A percentile compares a stretch with the other conserved stretches of the same genome.
Conservation (phyloP, 352 stramenopile species). For the Elongisporangium anandrum region DNA sequence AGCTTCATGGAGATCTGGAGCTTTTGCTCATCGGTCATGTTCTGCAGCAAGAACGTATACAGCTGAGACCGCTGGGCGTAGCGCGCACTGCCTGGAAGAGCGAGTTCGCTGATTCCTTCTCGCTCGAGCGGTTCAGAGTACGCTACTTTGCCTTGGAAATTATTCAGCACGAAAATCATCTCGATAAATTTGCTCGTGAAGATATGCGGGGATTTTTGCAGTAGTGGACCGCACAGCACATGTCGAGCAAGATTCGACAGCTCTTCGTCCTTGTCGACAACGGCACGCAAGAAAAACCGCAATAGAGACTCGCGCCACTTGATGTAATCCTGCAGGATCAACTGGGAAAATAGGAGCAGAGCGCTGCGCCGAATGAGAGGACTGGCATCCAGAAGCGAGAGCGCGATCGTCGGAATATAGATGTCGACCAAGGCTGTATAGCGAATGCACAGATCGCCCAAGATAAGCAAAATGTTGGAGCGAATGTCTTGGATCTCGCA, state of each 20-base stretch:
- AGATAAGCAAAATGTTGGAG: conserved; percentile 96
- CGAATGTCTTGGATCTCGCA: conserved; percentile 82
- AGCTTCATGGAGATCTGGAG: conserved; percentile 94
- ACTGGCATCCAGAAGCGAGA: conserved; percentile 89
- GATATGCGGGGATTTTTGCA: conserved; percentile 91
- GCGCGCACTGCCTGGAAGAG: conserved; percentile 44
- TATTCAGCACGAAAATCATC: conserved; percentile 96
- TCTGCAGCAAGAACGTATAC: conserved; percentile 93
- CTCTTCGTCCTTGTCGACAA: conserved; percentile 93
- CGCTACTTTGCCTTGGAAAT: conserved; percentile 54
- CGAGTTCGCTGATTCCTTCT: conserved; percentile 59
- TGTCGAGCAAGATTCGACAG: conserved; percentile 91
- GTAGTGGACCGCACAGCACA: conserved; percentile 88
- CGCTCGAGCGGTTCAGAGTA: conserved; percentile 61
- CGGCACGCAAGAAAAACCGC: conserved; percentile 93
- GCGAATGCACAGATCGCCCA: conserved; percentile 95
- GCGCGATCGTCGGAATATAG: conserved; percentile 94
- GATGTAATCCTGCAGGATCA: conserved; percentile 98
- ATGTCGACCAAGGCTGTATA: conserved; percentile 96
- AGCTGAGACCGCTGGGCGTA: conserved; percentile 81
- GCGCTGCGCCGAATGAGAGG: conserved; percentile 91
- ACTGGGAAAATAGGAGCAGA: conserved; percentile 93
- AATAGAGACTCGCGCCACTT: conserved; percentile 97
- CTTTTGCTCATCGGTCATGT: conserved; percentile 96
- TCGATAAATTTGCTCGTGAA: conserved; percentile 97